Evolutionary conservation across 2,329 filamentous ascomycete species (phyloP).

Genomic region (Ceratocystis alfenasii): DNA sequence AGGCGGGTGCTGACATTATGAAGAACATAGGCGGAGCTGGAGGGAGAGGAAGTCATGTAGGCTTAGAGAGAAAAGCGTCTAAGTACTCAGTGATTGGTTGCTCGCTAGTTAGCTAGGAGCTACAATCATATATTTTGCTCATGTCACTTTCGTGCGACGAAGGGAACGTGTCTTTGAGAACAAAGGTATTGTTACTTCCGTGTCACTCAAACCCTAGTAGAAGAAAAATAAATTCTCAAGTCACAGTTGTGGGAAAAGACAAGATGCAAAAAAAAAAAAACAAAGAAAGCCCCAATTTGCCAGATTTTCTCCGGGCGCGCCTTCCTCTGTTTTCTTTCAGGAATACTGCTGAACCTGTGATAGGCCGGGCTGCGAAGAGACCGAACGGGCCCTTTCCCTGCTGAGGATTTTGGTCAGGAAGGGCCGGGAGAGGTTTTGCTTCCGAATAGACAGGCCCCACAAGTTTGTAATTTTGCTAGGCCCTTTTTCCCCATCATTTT

Average conservation of each 20-base stretch:
- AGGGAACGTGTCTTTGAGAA: background rate
- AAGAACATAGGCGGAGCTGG: too few species aligned
- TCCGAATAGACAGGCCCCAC: too few species aligned
- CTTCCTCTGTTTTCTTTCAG: background rate
- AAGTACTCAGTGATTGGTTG: background rate
- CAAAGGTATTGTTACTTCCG: background rate
- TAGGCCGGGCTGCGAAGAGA: background rate
- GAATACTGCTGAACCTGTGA: background rate
- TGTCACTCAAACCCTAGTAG: too few species aligned
- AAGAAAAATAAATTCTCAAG: too few species aligned
- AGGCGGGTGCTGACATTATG: background rate
- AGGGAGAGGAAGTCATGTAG: background rate
- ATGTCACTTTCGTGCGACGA: background rate
- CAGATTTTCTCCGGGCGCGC: background rate
- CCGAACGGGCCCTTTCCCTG: too few species aligned
- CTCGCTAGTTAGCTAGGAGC: background rate
- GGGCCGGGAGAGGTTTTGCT: too few species aligned
- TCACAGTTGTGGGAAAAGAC: too few species aligned
- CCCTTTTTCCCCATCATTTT: too few species aligned
- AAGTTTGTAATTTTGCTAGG: too few species aligned
- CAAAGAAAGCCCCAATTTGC: background rate
- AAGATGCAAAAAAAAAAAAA: too few species aligned
- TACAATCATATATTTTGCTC: background rate
- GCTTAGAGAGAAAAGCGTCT: too few species aligned
- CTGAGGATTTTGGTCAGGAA: too few species aligned